A percentile compares a stretch with the other conserved stretches of the same genome.
These are phyloP conservation scores for Tulasnella sp. DNA, from an alignment of 768 basidiomycete genomes.

Conservation along the genomic window DNA sequence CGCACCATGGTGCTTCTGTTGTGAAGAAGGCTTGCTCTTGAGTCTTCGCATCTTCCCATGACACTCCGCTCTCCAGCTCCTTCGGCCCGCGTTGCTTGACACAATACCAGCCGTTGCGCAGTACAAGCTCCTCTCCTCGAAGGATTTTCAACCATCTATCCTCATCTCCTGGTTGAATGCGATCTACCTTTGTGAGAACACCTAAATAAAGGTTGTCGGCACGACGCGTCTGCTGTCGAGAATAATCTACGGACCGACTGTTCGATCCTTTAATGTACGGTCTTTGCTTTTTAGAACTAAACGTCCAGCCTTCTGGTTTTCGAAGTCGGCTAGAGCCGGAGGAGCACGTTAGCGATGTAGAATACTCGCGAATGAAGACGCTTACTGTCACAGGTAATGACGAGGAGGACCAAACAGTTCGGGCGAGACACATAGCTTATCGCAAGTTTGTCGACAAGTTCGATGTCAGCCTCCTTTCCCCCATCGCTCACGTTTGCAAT, in stretches of 20 bases:
- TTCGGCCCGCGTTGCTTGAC: conserved; percentile 59
- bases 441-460: conserved; percentile 26
- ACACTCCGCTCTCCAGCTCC: conserved; percentile 55
- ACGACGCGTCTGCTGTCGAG: neutral
- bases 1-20: neutral
- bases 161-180: conserved; percentile 62
- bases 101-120: conserved; percentile 63
- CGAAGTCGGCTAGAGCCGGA: conserved; percentile 65
- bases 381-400: conserved; percentile 33
- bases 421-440: conserved; percentile 18
- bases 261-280: conserved; percentile 67
- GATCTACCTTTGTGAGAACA: conserved; percentile 77
- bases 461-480: conserved; percentile 26
- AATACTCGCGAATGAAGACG: neutral
- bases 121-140: conserved; percentile 42
- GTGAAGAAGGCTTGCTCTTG: conserved; percentile 62
- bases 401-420: conserved; percentile 29
- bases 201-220: conserved; percentile 46
- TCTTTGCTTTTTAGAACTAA: conserved; percentile 59
- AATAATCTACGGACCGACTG: conserved; percentile 73
- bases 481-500: conserved; percentile 29
- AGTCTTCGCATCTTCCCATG: conserved; percentile 64
- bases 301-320: conserved; percentile 75
- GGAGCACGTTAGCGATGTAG: neutral
- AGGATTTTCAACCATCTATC: conserved; percentile 53